These are phyloP conservation scores for Pseudopithomyces maydicus DNA, from an alignment of 2,329 filamentous ascomycete species.

Conservation along the genomic window DNA sequence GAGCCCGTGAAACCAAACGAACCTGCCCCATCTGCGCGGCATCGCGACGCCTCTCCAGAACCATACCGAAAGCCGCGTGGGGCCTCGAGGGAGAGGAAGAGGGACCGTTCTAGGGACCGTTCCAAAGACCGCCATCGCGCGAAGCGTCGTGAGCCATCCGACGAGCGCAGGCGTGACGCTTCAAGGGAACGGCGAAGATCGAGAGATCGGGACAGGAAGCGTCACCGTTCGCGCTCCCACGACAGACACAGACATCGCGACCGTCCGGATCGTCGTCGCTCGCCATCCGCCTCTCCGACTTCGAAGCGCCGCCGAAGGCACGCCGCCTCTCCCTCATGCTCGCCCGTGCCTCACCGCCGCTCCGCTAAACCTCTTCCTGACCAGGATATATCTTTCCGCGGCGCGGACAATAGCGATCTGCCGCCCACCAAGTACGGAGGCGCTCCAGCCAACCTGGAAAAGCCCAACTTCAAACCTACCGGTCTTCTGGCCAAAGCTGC, in stretches of 20 bases:
- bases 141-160: conserved; percentile 4
- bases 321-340: conserved; percentile 34
- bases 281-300: conserved; percentile 30
- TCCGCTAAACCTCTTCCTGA: conserved; percentile 51
- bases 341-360: conserved; percentile 49
- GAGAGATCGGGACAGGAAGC: conserved; percentile 18
- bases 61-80: conserved; percentile 33
- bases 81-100: conserved; percentile 17
- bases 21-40: conserved; percentile 10
- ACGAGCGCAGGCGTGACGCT: conserved; percentile 15
- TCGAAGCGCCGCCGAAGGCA: conserved; percentile 41
- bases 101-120: conserved; percentile 14
- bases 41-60: conserved; percentile 29
- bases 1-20: conserved; percentile 16
- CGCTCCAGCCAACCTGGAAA: conserved; percentile 69
- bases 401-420: conserved; percentile 35
- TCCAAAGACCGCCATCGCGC: conserved; percentile 13
- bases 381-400: conserved; percentile 53
- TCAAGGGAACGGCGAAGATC: conserved; percentile 25
- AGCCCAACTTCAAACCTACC: conserved; percentile 82
- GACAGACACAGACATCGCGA: conserved; percentile 12
- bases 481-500: conserved; percentile 86
- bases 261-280: conserved; percentile 20
- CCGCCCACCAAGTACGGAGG: conserved; percentile 39
- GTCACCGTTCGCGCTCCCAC: conserved; percentile 23